phyloP scores from a whole-genome alignment of 208 protist genomes.

The Lotmaria passim region DNA sequence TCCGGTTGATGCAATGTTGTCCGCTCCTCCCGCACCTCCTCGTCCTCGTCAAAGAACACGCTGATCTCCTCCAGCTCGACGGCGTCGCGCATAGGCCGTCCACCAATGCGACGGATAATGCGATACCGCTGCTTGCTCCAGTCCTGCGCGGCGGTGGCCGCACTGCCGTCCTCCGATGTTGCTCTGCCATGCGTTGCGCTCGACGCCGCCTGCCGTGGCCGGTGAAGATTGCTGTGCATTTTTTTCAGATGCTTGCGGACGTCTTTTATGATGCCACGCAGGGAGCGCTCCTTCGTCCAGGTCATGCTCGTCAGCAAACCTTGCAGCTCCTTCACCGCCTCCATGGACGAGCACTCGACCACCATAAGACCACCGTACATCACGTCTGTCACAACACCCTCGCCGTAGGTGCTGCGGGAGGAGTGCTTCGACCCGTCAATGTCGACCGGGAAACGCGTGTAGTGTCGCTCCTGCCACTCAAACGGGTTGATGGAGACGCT shows the following conservation, averaged over 20 bases:
- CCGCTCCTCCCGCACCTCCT: constrained; percentile 28
- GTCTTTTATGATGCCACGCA: constrained; percentile 41
- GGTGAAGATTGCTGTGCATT: constrained; percentile 11
- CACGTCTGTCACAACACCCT: constrained; percentile 84
- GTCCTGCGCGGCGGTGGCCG: not conserved
- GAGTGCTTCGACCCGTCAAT: constrained; percentile 42
- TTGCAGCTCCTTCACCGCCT: constrained; percentile 48
- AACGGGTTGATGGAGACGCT: constrained; percentile 78
- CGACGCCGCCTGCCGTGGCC: constrained; percentile 3
- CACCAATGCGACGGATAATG: constrained; percentile 61
- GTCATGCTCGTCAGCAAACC: constrained; percentile 42
- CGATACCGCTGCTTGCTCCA: constrained; percentile 40
- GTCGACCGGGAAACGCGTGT: constrained; percentile 58
- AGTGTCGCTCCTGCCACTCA: constrained; percentile 54
- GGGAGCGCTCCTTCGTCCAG: constrained; percentile 45
- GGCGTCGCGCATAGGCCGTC: constrained; percentile 61
- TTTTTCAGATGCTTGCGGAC: constrained; percentile 45
- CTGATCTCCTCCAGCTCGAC: constrained; percentile 66
- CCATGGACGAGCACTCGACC: constrained; percentile 59
- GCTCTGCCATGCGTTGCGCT: not conserved
- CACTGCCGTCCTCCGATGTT: not conserved
- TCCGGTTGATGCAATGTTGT: constrained; percentile 24
- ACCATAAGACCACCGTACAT: constrained; percentile 86
- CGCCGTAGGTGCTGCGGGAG: constrained; percentile 52
- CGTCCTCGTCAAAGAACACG: constrained; percentile 41